phyloP scores from a whole-genome alignment of 106 monocot species.

The Dioscorea dumetorum region DNA sequence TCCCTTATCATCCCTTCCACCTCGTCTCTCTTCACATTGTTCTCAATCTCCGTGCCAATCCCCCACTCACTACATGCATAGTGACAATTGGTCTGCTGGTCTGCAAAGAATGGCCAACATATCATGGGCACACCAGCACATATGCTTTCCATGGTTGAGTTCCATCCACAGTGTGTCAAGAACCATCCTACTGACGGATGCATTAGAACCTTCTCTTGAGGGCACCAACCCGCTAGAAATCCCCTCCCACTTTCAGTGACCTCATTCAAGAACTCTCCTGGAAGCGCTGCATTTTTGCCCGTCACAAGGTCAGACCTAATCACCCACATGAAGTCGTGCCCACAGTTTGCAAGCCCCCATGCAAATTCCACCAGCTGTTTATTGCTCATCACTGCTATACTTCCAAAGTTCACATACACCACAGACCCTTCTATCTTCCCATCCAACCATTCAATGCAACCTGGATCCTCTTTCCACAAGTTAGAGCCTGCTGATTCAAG shows the following conservation, averaged over 20 bases:
- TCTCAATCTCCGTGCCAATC: conserved; percentile 44
- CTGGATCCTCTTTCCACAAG: conserved; percentile 37
- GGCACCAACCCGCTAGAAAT: conserved; percentile 37
- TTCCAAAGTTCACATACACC: conserved; percentile 46
- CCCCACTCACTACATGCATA: conserved; percentile 38
- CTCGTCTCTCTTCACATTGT: conserved; percentile 26
- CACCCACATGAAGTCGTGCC: conserved; percentile 35
- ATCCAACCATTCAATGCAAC: conserved; percentile 38
- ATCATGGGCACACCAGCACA: conserved; percentile 37
- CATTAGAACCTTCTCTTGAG: conserved; percentile 32
- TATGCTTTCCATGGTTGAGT: conserved; percentile 51
- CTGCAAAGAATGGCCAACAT: conserved; percentile 47
- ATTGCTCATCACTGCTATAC: conserved; percentile 35
- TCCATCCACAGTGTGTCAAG: conserved; percentile 62
- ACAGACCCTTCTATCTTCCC: conserved; percentile 15
- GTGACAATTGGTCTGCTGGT: conserved; percentile 50
- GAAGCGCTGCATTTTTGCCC: conserved; percentile 24
- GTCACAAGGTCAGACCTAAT: conserved; percentile 29
- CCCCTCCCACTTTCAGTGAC: conserved; percentile 6
- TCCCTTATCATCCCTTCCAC: conserved; percentile 38
- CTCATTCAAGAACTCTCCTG: conserved; percentile 23
- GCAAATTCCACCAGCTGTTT: conserved; percentile 45
- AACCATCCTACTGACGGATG: conserved; percentile 37
- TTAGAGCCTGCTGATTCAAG: conserved; percentile 15
- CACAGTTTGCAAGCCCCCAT: conserved; percentile 39